Evolutionary conservation across 768 basidiomycete species (phyloP), one percentile per base, ranked within the genome.

Genomic region (Mycena filopes): DNA sequence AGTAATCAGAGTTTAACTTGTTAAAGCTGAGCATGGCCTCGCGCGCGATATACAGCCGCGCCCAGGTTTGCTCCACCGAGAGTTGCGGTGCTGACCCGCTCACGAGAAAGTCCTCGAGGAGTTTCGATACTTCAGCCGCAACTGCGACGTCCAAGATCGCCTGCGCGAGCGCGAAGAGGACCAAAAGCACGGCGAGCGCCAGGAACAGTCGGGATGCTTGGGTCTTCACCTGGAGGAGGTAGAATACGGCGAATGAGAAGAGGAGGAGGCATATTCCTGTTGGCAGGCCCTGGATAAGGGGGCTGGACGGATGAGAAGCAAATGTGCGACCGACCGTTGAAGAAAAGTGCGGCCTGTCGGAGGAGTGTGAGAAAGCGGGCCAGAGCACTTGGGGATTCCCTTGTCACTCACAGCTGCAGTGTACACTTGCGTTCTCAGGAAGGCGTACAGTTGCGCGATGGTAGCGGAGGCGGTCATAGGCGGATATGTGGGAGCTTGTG

Each of bases 201-300:
- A 61, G 51, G 26, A 61, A 61, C 6, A 61, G 5, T 15, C 13
- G 25, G 3, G 51, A 45, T 18, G 51, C n/a, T 10, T 16, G 26
- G 33, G 60, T 46, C n/a, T 54, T 61, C 16, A 29, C 47, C 36
- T 61, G 43, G 3, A 15, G 25, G 2, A 61, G 60, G 16, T 26
- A 61, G 11, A 26, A 61, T 3, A 61, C 29, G 10, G 51, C 60
- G 0, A 54, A 51, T 1, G 51, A 21, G 25, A 61, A 61, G 7
- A 61, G 26, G 43, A 61, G 43, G 60, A 61, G 33, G 25, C 60
- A 61, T 13, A 61, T 60, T 29, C 48, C 58, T 60, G 16, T 2
- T 5, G 33, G 15, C 1, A 10, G 15, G 15, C 12, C 6, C 33
- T 6, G 33, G 33, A 13, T 23, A 20, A 50, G 10, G 11, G n/a